phyloP scores from a whole-genome alignment of 306 rosid genomes.

The Rubus idaeus region DNA sequence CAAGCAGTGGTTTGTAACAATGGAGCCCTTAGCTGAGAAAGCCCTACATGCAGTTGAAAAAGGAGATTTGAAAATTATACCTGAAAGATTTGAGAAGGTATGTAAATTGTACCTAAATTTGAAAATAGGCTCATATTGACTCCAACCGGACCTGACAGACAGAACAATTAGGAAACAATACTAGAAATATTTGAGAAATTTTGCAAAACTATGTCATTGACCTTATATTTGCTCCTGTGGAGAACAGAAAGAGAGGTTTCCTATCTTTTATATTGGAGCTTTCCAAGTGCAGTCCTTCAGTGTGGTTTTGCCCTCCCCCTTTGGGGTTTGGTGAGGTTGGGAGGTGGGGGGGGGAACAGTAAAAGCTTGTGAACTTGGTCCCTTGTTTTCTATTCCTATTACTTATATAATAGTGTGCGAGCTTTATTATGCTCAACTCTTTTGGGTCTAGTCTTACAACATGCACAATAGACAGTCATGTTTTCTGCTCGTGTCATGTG shows the following conservation, averaged over 20 bases:
- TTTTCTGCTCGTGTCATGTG: not conserved
- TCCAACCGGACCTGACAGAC: not conserved
- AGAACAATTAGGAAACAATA: not conserved
- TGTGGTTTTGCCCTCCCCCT: too few relatives aligned
- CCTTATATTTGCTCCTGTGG: not conserved
- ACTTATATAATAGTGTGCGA: not conserved
- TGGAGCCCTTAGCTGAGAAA: constrained; percentile 94
- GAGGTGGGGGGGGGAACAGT: too few relatives aligned
- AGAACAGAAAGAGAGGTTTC: not conserved
- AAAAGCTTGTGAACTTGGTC: not conserved
- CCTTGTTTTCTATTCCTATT: not conserved
- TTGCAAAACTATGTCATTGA: not conserved
- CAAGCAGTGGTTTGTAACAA: constrained; percentile 96
- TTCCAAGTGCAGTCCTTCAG: too few relatives aligned
- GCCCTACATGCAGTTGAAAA: constrained; percentile 80
- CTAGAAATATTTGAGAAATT: not conserved
- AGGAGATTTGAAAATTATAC: constrained; percentile 79
- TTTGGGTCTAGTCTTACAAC: not conserved
- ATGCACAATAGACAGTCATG: not conserved
- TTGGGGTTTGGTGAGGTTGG: too few relatives aligned
- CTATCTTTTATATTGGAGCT: not conserved
- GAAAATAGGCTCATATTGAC: constrained; percentile 3
- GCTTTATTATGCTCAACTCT: not conserved
- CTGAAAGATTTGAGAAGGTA: constrained; percentile 96
- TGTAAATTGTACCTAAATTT: not conserved